These are phyloP conservation scores for Monosporascus sp. DNA, from an alignment of 2,329 filamentous ascomycete species.

Conservation along the genomic window DNA sequence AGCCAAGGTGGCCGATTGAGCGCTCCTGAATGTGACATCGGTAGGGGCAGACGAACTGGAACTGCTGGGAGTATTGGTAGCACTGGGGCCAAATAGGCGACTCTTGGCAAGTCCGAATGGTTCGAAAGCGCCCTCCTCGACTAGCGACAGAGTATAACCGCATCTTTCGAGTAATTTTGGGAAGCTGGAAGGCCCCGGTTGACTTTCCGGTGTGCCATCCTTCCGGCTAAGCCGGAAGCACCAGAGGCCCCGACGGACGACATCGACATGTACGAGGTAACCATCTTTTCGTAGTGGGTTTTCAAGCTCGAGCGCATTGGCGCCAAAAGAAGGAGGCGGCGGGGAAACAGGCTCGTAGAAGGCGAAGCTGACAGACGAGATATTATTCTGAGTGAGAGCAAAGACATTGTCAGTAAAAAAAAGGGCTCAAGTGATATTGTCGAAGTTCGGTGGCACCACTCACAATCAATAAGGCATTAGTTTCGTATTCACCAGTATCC, in stretches of 20 bases:
- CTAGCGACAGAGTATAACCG: conserved; percentile 37
- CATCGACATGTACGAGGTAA: conserved; percentile 48
- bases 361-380: conserved; percentile 49
- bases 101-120: conserved; percentile 43
- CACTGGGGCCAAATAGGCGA: conserved; percentile 32
- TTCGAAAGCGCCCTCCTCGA: conserved; percentile 48
- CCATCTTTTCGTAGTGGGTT: conserved; percentile 45
- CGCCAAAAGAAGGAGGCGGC: conserved; percentile 38
- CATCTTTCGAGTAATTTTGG: conserved; percentile 37
- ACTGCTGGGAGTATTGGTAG: conserved; percentile 40
- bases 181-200: conserved; percentile 23
- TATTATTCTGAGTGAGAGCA: conserved; percentile 42
- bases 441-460: conserved; percentile 18
- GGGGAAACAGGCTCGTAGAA: conserved; percentile 47
- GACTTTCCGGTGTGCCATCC: conserved; percentile 26
- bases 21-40: conserved; percentile 31
- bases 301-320: conserved; percentile 47
- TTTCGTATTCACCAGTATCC: conserved; percentile 60
- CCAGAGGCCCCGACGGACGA: conserved; percentile 46
- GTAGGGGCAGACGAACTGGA: conserved; percentile 33
- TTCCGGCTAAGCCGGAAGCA: conserved; percentile 45
- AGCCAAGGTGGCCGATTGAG: conserved; percentile 24
- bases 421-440: background rate
- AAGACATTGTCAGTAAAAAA: conserved; percentile 12
- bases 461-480: conserved; percentile 56